phyloP scores from a whole-genome alignment of 163 green algal species.

The Smithsoniella earleae region DNA sequence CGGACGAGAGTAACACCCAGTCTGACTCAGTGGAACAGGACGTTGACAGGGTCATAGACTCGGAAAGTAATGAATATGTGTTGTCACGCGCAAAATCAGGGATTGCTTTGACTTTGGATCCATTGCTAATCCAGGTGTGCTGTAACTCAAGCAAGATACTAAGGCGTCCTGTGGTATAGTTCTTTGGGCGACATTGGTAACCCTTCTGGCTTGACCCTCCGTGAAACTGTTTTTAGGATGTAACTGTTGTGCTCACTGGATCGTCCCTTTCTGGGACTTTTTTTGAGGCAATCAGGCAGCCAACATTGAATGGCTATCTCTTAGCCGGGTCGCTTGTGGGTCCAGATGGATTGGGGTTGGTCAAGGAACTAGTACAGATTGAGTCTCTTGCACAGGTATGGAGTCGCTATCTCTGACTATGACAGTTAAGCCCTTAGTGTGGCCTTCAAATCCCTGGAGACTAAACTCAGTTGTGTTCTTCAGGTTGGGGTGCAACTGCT shows the following conservation, averaged over 20 bases:
- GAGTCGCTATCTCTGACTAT: too few relatives aligned
- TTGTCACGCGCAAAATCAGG: not conserved
- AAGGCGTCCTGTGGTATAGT: too few relatives aligned
- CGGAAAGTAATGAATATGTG: slow-evolving; percentile 22
- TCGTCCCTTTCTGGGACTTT: slow-evolving; percentile 25
- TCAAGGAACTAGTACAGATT: slow-evolving; percentile 55
- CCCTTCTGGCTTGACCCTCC: too few relatives aligned
- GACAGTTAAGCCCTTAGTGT: too few relatives aligned
- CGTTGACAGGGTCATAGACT: slow-evolving; percentile 15
- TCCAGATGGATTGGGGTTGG: slow-evolving; percentile 61
- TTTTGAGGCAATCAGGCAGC: slow-evolving; percentile 65
- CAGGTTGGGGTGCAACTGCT: slow-evolving; percentile 83
- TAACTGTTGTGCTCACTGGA: slow-evolving; percentile 10
- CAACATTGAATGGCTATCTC: slow-evolving; percentile 90
- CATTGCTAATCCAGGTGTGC: slow-evolving; percentile 20
- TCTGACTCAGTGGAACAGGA: slow-evolving; percentile 1
- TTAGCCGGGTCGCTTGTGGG: slow-evolving; percentile 71
- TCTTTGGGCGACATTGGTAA: too few relatives aligned
- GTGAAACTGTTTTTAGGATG: too few relatives aligned
- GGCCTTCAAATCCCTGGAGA: too few relatives aligned
- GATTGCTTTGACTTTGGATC: slow-evolving; percentile 5
- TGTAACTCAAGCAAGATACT: too few relatives aligned
- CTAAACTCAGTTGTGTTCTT: too few relatives aligned
- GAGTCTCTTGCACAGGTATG: slow-evolving; percentile 45
- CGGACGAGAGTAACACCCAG: not conserved